A percentile compares a stretch with the other conserved stretches of the same genome.
phyloP scores from a whole-genome alignment of 805 yeast species.

The Saitoella complicata region DNA sequence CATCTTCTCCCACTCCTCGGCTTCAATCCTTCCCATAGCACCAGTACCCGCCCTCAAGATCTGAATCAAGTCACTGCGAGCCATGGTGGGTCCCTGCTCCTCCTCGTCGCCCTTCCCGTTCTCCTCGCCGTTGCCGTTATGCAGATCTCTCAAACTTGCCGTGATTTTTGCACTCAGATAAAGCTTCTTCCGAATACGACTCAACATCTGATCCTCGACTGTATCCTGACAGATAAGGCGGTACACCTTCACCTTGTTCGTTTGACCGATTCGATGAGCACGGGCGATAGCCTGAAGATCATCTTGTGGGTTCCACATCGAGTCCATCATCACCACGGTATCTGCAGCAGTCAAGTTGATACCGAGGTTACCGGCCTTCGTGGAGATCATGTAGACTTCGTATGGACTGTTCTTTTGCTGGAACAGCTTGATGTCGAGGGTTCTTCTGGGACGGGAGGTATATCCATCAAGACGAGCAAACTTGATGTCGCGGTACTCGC shows the following conservation, averaged over 20 bases:
- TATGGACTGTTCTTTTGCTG: background rate
- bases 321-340: too few species aligned
- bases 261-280: too few species aligned
- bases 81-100: background rate
- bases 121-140: background rate
- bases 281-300: too few species aligned
- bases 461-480: slow-evolving; percentile 2
- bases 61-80: background rate
- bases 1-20: background rate
- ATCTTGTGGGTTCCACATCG: too few species aligned
- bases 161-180: slow-evolving; percentile 1
- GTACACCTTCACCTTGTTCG: too few species aligned
- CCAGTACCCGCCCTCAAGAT: slow-evolving; percentile 1
- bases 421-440: slow-evolving; percentile 2
- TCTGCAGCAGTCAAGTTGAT: too few species aligned
- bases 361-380: too few species aligned
- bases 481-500: background rate
- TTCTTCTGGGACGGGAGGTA: slow-evolving; percentile 1
- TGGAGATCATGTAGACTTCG: background rate
- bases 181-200: slow-evolving; percentile 1
- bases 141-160: background rate
- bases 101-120: background rate
- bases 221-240: too few species aligned
- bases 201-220: background rate
- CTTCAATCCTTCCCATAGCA: background rate